phyloP scores from a whole-genome alignment of 306 rosid genomes.

The Rubus parviflorus region DNA sequence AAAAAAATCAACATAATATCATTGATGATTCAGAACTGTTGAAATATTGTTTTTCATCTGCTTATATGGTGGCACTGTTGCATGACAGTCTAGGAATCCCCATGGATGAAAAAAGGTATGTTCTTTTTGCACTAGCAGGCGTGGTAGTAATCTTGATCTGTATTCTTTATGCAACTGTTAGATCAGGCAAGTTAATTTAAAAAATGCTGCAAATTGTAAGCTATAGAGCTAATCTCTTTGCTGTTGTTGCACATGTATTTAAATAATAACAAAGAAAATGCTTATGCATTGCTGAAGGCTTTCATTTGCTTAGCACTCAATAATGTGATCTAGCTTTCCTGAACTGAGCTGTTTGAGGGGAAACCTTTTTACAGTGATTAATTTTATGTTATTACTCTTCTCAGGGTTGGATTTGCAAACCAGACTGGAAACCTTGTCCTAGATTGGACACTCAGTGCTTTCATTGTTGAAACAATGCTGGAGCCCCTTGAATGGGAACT shows the following conservation, averaged over 20 bases:
- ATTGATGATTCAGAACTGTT: constrained; percentile 42
- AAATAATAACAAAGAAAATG: neutral
- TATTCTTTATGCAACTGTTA: neutral
- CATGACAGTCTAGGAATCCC: constrained; percentile 46
- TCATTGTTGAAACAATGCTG: constrained; percentile 42
- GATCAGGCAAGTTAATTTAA: neutral
- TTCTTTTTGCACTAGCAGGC: neutral
- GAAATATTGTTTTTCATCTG: constrained; percentile 55
- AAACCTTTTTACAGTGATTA: neutral
- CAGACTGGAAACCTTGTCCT: constrained; percentile 30
- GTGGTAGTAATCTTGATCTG: neutral
- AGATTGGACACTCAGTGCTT: constrained; percentile 59
- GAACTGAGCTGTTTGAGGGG: neutral
- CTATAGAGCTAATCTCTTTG: neutral
- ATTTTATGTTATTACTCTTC: neutral
- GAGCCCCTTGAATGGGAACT: constrained; percentile 41
- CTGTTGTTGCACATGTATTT: neutral
- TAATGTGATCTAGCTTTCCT: neutral
- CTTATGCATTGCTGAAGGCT: too few relatives aligned
- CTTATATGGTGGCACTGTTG: constrained; percentile 47
- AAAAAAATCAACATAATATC: constrained; percentile 33
- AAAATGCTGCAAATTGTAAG: neutral
- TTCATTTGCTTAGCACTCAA: neutral
- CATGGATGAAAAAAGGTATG: constrained; percentile 46
- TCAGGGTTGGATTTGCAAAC: constrained; percentile 46